Conservation (phyloP, 2,329 filamentous ascomycete species). For the Triangularia verruculosa region DNA sequence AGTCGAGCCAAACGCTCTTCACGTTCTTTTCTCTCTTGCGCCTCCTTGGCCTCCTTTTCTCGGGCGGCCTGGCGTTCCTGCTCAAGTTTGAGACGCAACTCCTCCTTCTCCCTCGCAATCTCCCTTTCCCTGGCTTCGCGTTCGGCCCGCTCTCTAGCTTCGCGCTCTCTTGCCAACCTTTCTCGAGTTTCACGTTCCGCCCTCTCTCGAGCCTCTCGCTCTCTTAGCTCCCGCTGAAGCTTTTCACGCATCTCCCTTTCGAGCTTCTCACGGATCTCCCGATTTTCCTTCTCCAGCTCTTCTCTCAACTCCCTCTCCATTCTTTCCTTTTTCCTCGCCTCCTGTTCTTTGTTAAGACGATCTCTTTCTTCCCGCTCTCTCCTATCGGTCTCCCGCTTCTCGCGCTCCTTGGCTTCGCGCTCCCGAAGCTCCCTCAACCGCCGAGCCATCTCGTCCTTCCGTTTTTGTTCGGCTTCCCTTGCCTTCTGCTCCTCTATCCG, state of each 20-base stretch:
- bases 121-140: slow-evolving; percentile 35
- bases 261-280: neutral
- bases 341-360: slow-evolving; percentile 35
- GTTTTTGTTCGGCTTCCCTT: slow-evolving; percentile 55
- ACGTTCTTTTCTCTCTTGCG: slow-evolving; percentile 25
- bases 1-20: slow-evolving; percentile 23
- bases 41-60: slow-evolving; percentile 20
- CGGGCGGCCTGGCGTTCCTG: slow-evolving; percentile 20
- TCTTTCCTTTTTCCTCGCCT: slow-evolving; percentile 32
- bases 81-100: slow-evolving; percentile 31
- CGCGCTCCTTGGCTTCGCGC: slow-evolving; percentile 40
- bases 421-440: slow-evolving; percentile 40
- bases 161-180: slow-evolving; percentile 38
- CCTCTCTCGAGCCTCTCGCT: slow-evolving; percentile 36
- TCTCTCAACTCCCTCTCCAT: slow-evolving; percentile 32
- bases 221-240: slow-evolving; percentile 40
- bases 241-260: slow-evolving; percentile 42
- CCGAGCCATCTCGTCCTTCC: slow-evolving; percentile 51
- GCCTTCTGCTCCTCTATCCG: slow-evolving; percentile 62
- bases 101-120: slow-evolving; percentile 27
- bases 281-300: slow-evolving; percentile 27
- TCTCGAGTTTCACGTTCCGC: slow-evolving; percentile 35
- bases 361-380: slow-evolving; percentile 34
- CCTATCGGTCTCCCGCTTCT: slow-evolving; percentile 39
- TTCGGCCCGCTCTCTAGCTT: slow-evolving; percentile 39